Evolutionary conservation across 2,329 filamentous ascomycete genomes (phyloP).

Genomic region (Fusarium heterosporum): DNA sequence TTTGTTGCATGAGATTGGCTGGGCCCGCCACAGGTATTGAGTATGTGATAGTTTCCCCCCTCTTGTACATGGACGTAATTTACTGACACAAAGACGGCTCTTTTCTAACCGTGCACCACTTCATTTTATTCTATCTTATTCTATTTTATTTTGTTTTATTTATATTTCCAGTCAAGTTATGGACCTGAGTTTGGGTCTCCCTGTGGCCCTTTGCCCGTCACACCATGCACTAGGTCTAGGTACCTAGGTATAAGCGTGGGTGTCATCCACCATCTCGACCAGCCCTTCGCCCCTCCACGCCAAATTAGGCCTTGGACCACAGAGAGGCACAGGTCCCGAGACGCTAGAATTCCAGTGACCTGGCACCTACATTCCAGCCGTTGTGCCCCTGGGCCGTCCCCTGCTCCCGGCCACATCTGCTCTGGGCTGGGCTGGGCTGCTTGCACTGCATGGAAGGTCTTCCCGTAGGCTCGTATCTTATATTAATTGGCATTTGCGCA

Average conservation of each 20-base stretch:
- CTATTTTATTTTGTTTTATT: too few species aligned
- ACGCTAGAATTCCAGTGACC: slow-evolving; percentile 36
- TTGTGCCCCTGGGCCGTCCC: neutral
- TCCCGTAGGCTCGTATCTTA: slow-evolving; percentile 15
- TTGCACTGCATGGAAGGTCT: slow-evolving; percentile 12
- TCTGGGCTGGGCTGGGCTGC: slow-evolving; percentile 1
- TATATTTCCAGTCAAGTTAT: neutral
- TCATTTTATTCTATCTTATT: too few species aligned
- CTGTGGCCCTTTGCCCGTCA: slow-evolving; percentile 18
- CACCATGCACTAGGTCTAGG: slow-evolving; percentile 13
- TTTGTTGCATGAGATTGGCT: slow-evolving; percentile 22
- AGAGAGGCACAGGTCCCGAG: slow-evolving; percentile 1
- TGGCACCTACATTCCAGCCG: slow-evolving; percentile 32
- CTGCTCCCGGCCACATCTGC: slow-evolving; percentile 13
- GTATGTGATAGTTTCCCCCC: slow-evolving; percentile 21
- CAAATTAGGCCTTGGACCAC: neutral
- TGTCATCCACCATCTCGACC: too few species aligned
- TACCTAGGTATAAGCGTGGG: neutral
- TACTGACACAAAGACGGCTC: slow-evolving; percentile 3
- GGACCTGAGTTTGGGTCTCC: slow-evolving; percentile 13
- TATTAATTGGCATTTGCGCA: slow-evolving; percentile 26
- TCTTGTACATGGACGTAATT: slow-evolving; percentile 24
- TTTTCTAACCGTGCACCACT: slow-evolving; percentile 18
- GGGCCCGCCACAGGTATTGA: slow-evolving; percentile 17
- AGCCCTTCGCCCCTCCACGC: neutral